Conservation (phyloP, 1,139 yeast species). For the Yamadazyma trypodendri region DNA sequence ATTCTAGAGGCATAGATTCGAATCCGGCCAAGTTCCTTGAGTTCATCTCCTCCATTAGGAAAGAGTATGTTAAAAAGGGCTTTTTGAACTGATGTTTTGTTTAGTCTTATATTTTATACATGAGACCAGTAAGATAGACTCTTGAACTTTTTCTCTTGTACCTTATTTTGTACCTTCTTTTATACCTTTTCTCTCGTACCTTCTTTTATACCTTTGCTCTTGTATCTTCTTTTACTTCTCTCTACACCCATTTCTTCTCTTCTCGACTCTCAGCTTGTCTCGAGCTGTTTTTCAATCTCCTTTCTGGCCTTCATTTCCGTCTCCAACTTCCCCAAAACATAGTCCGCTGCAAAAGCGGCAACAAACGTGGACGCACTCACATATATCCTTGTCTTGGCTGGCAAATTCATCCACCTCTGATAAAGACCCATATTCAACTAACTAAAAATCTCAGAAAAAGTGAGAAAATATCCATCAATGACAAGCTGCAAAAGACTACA, state of each 20-base stretch:
- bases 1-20: slow-evolving; percentile 78
- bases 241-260: too few relatives aligned
- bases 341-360: slow-evolving; percentile 53
- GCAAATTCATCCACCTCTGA: slow-evolving; percentile 50
- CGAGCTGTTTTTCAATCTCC: slow-evolving; percentile 12
- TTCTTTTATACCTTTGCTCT: background rate
- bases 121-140: background rate
- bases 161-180: slow-evolving; percentile 1
- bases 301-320: slow-evolving; percentile 35
- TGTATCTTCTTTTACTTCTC: background rate
- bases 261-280: too few relatives aligned
- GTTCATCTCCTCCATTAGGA: slow-evolving; percentile 52
- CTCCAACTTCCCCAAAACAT: slow-evolving; percentile 45
- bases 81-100: slow-evolving; percentile 19
- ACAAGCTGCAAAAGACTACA: slow-evolving; percentile 20
- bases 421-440: slow-evolving; percentile 31
- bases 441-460: slow-evolving; percentile 4
- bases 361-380: slow-evolving; percentile 54
- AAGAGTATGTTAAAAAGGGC: slow-evolving; percentile 34
- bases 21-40: slow-evolving; percentile 85
- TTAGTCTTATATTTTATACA: background rate
- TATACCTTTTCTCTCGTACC: background rate
- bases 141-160: background rate
- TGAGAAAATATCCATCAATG: background rate
- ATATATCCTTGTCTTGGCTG: slow-evolving; percentile 50